Percentiles rank a stretch among this genome's conserved stretches.
Evolutionary conservation across 176 grass and related monocot genomes (phyloP).

Genomic region (Oryza australiensis): DNA sequence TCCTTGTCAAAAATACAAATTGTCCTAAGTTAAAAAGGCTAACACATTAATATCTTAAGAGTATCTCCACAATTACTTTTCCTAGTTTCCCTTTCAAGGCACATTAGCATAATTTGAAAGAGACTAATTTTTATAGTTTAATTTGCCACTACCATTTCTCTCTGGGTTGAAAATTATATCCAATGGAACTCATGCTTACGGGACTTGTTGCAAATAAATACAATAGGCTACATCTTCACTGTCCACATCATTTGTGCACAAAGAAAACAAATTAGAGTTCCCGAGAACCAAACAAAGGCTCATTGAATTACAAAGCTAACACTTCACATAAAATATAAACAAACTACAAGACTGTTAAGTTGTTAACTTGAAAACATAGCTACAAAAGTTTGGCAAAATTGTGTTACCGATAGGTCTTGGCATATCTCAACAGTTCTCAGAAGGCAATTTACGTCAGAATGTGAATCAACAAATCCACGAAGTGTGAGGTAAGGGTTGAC

Average conservation of each 20-base stretch:
- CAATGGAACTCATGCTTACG: not conserved
- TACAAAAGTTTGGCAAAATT: slow-evolving; percentile 11
- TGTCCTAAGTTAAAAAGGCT: slow-evolving; percentile 2
- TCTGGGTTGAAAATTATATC: slow-evolving; percentile 5
- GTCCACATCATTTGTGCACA: not conserved
- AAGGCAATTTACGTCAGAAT: slow-evolving; percentile 65
- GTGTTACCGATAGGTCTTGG: slow-evolving; percentile 79
- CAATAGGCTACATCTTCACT: no score
- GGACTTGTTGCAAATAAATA: not conserved
- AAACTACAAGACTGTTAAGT: slow-evolving; percentile 7
- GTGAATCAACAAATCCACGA: slow-evolving; percentile 78
- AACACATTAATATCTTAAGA: not conserved
- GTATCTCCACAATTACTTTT: not conserved
- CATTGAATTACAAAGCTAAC: not conserved
- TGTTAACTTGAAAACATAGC: not conserved
- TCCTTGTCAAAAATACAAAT: not conserved
- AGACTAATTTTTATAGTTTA: not conserved
- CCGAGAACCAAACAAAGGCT: not conserved
- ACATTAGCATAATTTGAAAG: not conserved
- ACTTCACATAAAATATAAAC: slow-evolving; percentile 17
- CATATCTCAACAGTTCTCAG: slow-evolving; percentile 74
- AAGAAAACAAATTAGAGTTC: not conserved
- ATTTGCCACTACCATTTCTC: not conserved
- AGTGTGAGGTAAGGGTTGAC: slow-evolving; percentile 68
- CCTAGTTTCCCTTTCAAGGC: not conserved